A percentile compares a stretch with the other conserved stretches of the same genome.
These are phyloP conservation scores for Flammula alnicola DNA, from an alignment of 1,284 basidiomycete species.

Conservation along the genomic window DNA sequence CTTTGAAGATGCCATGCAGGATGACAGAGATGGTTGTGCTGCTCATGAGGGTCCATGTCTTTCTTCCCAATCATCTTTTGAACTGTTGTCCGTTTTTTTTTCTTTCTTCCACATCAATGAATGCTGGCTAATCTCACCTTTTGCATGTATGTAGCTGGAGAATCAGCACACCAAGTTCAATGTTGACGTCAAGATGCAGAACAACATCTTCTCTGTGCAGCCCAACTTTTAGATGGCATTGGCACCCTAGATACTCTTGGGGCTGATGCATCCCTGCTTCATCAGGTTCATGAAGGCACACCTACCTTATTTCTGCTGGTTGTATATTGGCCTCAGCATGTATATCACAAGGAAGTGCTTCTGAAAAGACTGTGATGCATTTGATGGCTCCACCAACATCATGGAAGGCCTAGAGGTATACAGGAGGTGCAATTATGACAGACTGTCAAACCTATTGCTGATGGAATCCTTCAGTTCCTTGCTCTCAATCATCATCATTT, in stretches of 20 bases:
- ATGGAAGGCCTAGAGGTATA: too few relatives aligned
- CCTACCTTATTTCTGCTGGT: constrained; percentile 84
- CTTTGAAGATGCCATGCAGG: constrained; percentile 91
- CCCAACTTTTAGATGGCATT: constrained; percentile 80
- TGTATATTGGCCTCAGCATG: constrained; percentile 82
- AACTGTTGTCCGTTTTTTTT: too few relatives aligned
- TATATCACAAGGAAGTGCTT: constrained; percentile 84
- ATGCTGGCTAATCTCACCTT: constrained; percentile 1
- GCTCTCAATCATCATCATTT: too few relatives aligned
- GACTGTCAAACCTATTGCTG: constrained; percentile 10
- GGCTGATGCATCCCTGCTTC: constrained; percentile 93
- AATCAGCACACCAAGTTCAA: constrained; percentile 89
- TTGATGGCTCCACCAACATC: constrained; percentile 27
- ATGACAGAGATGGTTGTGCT: constrained; percentile 86
- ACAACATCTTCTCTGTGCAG: constrained; percentile 73
- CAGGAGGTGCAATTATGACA: too few relatives aligned
- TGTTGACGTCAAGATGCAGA: constrained; percentile 94
- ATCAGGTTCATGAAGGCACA: constrained; percentile 74
- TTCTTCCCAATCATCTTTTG: constrained; percentile 10
- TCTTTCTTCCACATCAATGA: too few relatives aligned
- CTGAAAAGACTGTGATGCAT: constrained; percentile 88
- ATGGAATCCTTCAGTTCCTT: too few relatives aligned
- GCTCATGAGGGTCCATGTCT: constrained; percentile 70
- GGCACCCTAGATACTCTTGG: constrained; percentile 90
- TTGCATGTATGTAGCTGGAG: constrained; percentile 63